These are phyloP conservation scores for Penicillium sclerotiorum DNA, from an alignment of 2,329 filamentous ascomycete genomes.

Conservation along the genomic window DNA sequence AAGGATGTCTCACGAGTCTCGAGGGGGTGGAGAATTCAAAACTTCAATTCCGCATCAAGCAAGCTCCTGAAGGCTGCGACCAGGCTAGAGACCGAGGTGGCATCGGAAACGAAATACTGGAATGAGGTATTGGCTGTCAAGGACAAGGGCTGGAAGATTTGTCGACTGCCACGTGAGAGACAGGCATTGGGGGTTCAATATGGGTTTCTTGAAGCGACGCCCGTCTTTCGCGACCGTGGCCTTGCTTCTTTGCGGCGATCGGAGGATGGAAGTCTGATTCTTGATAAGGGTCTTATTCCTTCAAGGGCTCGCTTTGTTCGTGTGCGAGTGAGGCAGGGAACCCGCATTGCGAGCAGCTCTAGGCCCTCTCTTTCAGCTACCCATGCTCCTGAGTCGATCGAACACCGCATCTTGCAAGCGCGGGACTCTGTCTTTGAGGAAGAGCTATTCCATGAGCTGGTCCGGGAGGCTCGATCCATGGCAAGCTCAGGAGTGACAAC, in stretches of 20 bases:
- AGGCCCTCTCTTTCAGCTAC: conserved; percentile 22
- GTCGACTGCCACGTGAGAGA: conserved; percentile 70
- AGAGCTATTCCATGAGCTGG: conserved; percentile 88
- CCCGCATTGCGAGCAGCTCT: conserved; percentile 60
- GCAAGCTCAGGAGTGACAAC: conserved; percentile 70
- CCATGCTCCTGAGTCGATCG: conserved; percentile 30
- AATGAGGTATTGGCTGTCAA: conserved; percentile 78
- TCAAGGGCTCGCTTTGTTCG: conserved; percentile 63
- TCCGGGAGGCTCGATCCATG: conserved; percentile 75
- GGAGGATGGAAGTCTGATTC: conserved; percentile 71
- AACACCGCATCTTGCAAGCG: conserved; percentile 41
- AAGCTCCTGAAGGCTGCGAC: conserved; percentile 71
- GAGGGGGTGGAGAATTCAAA: conserved; percentile 75
- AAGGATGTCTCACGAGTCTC: conserved; percentile 58
- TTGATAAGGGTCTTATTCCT: conserved; percentile 64
- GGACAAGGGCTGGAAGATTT: conserved; percentile 83
- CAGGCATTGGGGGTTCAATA: conserved; percentile 83
- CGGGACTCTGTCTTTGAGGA: conserved; percentile 60
- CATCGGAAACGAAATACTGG: conserved; percentile 85
- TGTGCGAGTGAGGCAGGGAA: conserved; percentile 65
- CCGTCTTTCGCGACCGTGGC: conserved; percentile 68
- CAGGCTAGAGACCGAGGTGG: conserved; percentile 74
- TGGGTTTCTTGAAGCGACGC: conserved; percentile 76
- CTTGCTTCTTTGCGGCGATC: conserved; percentile 76
- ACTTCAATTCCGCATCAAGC: conserved; percentile 73